Conservation (phyloP, 805 yeast species). For the Cyberlindnera mycetangii region DNA sequence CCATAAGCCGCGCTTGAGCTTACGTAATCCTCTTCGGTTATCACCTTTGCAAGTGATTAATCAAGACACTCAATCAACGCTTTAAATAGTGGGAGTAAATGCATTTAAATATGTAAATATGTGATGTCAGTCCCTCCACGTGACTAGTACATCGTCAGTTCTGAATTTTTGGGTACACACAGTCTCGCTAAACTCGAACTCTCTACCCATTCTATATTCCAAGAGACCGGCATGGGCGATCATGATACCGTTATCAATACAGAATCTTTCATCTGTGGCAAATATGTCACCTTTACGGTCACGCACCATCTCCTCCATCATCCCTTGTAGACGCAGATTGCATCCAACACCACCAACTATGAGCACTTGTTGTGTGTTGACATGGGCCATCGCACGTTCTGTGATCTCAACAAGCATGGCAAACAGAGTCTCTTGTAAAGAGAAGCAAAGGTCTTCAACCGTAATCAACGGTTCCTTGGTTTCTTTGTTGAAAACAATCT, state of each 20-base stretch:
- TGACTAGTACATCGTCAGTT: conserved; percentile 88
- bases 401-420: conserved; percentile 98
- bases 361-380: conserved; percentile 79
- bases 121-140: conserved; percentile 66
- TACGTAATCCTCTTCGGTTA: too few relatives aligned
- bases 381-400: conserved; percentile 98
- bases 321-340: conserved; percentile 83
- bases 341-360: conserved; percentile 99
- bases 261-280: conserved; percentile 95
- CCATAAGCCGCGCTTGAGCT: too few relatives aligned
- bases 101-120: too few relatives aligned
- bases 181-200: conserved; percentile 56
- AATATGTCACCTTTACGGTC: conserved; percentile 87
- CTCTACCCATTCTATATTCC: conserved; percentile 77
- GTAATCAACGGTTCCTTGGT: conserved; percentile 53
- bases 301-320: conserved; percentile 94
- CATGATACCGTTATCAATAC: conserved; percentile 98
- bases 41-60: too few relatives aligned
- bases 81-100: too few relatives aligned
- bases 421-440: conserved; percentile 87
- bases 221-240: conserved; percentile 96
- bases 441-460: conserved; percentile 85
- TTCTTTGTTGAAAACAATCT: conserved; percentile 34
- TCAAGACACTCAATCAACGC: too few relatives aligned
- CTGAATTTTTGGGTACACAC: conserved; percentile 92